A percentile compares a stretch with the other conserved stretches of the same genome.
These are phyloP conservation scores for Platismatia glauca DNA, from an alignment of 495 filamentous ascomycete species.

Conservation along the genomic window DNA sequence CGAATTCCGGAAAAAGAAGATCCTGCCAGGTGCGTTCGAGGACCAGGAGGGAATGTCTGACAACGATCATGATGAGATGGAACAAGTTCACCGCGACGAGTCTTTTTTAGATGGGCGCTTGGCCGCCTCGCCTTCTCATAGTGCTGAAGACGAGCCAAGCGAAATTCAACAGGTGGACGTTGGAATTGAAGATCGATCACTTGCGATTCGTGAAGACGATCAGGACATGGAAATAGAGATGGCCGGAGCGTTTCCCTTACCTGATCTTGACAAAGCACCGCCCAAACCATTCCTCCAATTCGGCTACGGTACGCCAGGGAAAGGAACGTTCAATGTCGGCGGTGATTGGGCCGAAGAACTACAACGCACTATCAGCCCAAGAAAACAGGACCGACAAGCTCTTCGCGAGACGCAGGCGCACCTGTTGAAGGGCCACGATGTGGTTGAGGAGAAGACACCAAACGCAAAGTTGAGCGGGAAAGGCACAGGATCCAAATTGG, in stretches of 20 bases:
- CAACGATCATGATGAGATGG: slow-evolving; percentile 37
- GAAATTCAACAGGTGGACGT: slow-evolving; percentile 48
- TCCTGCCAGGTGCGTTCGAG: slow-evolving; percentile 73
- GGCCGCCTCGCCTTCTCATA: slow-evolving; percentile 69
- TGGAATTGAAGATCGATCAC: slow-evolving; percentile 59
- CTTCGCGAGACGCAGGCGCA: slow-evolving; percentile 50
- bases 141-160: slow-evolving; percentile 53
- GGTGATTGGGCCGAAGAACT: slow-evolving; percentile 86
- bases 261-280: slow-evolving; percentile 52
- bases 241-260: slow-evolving; percentile 61
- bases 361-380: slow-evolving; percentile 82
- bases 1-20: slow-evolving; percentile 64
- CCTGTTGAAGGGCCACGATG: slow-evolving; percentile 39
- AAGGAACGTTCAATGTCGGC: slow-evolving; percentile 47
- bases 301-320: slow-evolving; percentile 48
- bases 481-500: slow-evolving; percentile 50
- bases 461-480: slow-evolving; percentile 25
- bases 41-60: slow-evolving; percentile 35
- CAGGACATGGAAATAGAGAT: slow-evolving; percentile 69
- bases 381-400: slow-evolving; percentile 70
- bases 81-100: slow-evolving; percentile 37
- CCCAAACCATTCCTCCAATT: slow-evolving; percentile 42
- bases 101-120: slow-evolving; percentile 89
- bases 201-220: slow-evolving; percentile 45
- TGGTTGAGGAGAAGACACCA: slow-evolving; percentile 31